Evolutionary conservation across 129 eudicot species (phyloP), one percentile per base, ranked within the genome.

Genomic region (Flaveria robusta): DNA sequence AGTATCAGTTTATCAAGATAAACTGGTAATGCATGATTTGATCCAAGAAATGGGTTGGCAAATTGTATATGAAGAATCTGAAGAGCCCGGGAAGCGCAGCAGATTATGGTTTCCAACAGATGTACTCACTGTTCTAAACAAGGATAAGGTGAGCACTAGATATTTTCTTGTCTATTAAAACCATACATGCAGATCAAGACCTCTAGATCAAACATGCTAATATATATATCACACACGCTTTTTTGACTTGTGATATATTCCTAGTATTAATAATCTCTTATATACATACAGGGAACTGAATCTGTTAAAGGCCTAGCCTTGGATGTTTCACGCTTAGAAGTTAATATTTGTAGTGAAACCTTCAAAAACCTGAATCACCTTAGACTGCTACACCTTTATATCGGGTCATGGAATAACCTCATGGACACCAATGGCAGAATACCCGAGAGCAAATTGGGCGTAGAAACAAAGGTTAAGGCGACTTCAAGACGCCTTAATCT

Each of bases 41-140:
- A 64, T 81, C 19, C 88, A 85, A 81, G 86, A 85, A 66, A 81
- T 85, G 88, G 86, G 86, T 13, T 69, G 86, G 84, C 66, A 74
- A 54, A 78, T 85, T 29, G 88, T 78, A 62, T 68, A 81, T 11
- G 71, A 78, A 63, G 70, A 49, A 24, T 72, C 81, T 15, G 60
- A 68, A 41, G 66, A 77, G 31, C 81, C 74, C 10, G 81, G 81
- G 13, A 74, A 71, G 41, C 69, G 63, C 59, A 81, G 78, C 56
- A 74, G 88, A 47, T 65, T 84, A 26, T 77, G 88, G 83, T 74
- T 69, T 70, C 14, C 74, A 1, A 37, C 68, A 10, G 88, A 85
- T 64, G 80, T 85, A 12, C 45, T 62, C 14, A 3, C n/a, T 64
- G 86, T 85, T 24, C 45, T 85, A 49, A 51, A 73, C 46, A 71